These are phyloP conservation scores for Mortierella sp. DNA, from an alignment of 371 early-diverging fungal genomes.

Conservation along the genomic window DNA sequence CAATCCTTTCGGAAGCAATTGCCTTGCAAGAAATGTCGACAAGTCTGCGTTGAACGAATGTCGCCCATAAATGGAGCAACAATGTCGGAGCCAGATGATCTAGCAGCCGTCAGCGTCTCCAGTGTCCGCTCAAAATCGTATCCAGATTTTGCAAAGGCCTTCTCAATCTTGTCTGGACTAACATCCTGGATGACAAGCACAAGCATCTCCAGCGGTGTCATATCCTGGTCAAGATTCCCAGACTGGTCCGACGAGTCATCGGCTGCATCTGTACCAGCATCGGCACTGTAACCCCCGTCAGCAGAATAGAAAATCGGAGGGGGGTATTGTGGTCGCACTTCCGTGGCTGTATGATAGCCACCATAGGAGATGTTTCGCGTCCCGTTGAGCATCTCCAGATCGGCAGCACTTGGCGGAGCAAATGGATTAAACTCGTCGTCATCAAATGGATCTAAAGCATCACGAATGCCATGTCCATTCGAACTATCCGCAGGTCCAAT, in stretches of 20 bases:
- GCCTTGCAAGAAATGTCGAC: slow-evolving; percentile 81
- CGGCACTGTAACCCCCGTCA: slow-evolving; percentile 7
- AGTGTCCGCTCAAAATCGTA: slow-evolving; percentile 62
- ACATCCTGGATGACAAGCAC: slow-evolving; percentile 63
- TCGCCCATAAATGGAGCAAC: slow-evolving; percentile 21
- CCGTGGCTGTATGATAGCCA: slow-evolving; percentile 19
- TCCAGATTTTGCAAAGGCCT: slow-evolving; percentile 56
- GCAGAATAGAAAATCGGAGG: slow-evolving; percentile 38
- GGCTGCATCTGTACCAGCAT: neutral
- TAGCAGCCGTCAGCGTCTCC: slow-evolving; percentile 17
- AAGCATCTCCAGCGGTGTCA: slow-evolving; percentile 68
- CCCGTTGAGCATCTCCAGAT: slow-evolving; percentile 32
- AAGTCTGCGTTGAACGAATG: slow-evolving; percentile 63
- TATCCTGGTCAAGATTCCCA: slow-evolving; percentile 55
- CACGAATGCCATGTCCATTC: slow-evolving; percentile 16
- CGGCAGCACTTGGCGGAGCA: slow-evolving; percentile 48
- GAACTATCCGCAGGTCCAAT: neutral
- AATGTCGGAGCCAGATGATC: slow-evolving; percentile 6
- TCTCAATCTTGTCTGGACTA: slow-evolving; percentile 57
- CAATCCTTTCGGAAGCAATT: slow-evolving; percentile 82
- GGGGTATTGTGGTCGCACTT: slow-evolving; percentile 22
- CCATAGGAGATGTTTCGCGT: slow-evolving; percentile 22
- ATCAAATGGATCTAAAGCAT: slow-evolving; percentile 42
- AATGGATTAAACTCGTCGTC: slow-evolving; percentile 54
- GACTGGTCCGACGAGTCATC: slow-evolving; percentile 2